phyloP scores from a whole-genome alignment of 1,284 basidiomycete genomes.

The Malassezia equina region DNA sequence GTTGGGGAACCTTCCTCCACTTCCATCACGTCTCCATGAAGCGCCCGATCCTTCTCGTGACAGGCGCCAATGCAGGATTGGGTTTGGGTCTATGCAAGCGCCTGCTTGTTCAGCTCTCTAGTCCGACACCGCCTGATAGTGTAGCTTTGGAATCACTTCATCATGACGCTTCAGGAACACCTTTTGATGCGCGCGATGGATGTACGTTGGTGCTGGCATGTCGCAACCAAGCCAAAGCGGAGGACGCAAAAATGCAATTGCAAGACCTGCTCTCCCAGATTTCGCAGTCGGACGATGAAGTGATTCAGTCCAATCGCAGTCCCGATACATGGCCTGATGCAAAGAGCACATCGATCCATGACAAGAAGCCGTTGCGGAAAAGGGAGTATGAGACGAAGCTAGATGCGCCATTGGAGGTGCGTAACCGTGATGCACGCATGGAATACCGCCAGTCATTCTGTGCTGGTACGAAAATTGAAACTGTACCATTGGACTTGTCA shows the following conservation, averaged over 20 bases:
- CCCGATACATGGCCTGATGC: background rate
- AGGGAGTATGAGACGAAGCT: conserved; percentile 15
- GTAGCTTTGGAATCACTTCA: conserved; percentile 1
- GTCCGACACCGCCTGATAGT: conserved; percentile 30
- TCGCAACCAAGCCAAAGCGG: conserved; percentile 46
- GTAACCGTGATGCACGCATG: conserved; percentile 31
- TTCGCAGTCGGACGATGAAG: background rate
- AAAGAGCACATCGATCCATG: conserved; percentile 19
- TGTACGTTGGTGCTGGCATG: conserved; percentile 45
- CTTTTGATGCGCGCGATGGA: conserved; percentile 43
- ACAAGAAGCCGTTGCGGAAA: conserved; percentile 18
- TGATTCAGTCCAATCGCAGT: background rate
- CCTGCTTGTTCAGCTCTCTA: conserved; percentile 44
- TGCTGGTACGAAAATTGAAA: conserved; percentile 39
- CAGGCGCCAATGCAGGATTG: conserved; percentile 44
- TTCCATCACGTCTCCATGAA: conserved; percentile 5
- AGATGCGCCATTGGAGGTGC: conserved; percentile 17
- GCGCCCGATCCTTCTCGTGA: conserved; percentile 42
- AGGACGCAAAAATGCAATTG: conserved; percentile 35
- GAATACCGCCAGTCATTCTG: conserved; percentile 36
- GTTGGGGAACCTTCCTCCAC: conserved; percentile 2
- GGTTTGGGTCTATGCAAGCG: conserved; percentile 46
- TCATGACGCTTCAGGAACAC: conserved; percentile 24
- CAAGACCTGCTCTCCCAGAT: conserved; percentile 29
- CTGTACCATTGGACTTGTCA: conserved; percentile 42